Base-by-base conservation (phyloP, 805 yeast genomes). In the Cyberlindnera japonica region DNA sequence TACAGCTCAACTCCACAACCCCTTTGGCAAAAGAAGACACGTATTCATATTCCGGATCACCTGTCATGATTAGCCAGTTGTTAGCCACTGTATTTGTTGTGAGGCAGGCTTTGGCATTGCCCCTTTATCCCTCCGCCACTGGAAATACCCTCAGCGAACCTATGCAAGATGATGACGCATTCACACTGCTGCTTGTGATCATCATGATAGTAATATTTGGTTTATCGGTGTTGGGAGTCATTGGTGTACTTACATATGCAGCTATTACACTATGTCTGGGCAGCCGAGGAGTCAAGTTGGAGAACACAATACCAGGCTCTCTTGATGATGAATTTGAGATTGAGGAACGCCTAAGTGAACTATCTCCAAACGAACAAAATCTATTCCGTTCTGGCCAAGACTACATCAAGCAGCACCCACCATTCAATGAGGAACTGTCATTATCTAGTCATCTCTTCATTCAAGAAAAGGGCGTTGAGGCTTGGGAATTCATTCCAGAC, bases 391-490 rank as follows among this genome's bases (percentile, higher is more conserved):
- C 74, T 1, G 75, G 74, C 3, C 71, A 68, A 46, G 69, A 68
- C 21, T 55, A 33, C 32, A 48, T 55, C 38, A 46, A 46, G 30
- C 42, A 43, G 10, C 40, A 45, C 35, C 58, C 58, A 3, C 55
- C 56, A 3, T 36, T 42, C 23, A 40, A 45, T 30, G 57, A 51
- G 3, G 44, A 37, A 14, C 35, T 54, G 2, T 37, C 60, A 3
- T 55, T 81, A 3, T 53, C 58, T 9, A 38, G 36, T 6, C 58
- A 53, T 20, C 27, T 55, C 15, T 24, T 44, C 7, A 84, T 87
- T 18, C 93, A 85, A 55, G 95, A 88, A 49, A 82, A 82, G 55
- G 96, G 95, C 0, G 77, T 88, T 3, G 65, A 74, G 12, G 95
- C 95, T 0, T 87, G 88, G 88, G 91, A 85, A 53, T 87, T 88